Percentiles rank a stretch among this genome's conserved stretches.
These are phyloP conservation scores for Aspergillus affinis DNA, from an alignment of 495 filamentous ascomycete genomes.

Conservation along the genomic window DNA sequence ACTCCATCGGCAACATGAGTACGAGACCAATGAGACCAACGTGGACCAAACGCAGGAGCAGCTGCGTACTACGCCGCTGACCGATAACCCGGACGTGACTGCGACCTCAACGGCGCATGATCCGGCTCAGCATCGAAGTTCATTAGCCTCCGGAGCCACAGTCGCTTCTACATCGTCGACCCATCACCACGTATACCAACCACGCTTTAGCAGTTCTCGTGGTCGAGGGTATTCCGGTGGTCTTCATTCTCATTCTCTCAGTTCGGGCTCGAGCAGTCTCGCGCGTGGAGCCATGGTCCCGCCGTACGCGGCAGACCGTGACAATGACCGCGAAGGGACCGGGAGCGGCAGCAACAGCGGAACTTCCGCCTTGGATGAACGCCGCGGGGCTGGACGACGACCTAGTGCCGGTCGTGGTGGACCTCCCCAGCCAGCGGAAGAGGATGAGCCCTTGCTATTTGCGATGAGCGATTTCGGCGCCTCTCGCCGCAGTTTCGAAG, in stretches of 20 bases:
- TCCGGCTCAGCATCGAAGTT: conserved; percentile 35
- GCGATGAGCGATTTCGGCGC: conserved; percentile 81
- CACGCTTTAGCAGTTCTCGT: conserved; percentile 40
- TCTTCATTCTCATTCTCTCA: conserved; percentile 41
- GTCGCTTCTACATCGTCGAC: conserved; percentile 33
- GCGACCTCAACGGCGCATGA: conserved; percentile 43
- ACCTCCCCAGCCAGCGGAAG: conserved; percentile 45
- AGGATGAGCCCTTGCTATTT: conserved; percentile 83
- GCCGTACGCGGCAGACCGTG: conserved; percentile 37
- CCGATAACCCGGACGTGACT: conserved; percentile 37
- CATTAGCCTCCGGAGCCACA: conserved; percentile 36
- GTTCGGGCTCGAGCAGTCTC: conserved; percentile 46
- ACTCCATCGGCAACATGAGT: conserved; percentile 51
- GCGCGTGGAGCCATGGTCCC: conserved; percentile 38
- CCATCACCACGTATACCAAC: conserved; percentile 38
- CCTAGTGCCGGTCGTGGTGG: conserved; percentile 32
- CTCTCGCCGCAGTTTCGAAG: conserved; percentile 72
- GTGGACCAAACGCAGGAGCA: conserved; percentile 30
- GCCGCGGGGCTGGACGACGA: conserved; percentile 37
- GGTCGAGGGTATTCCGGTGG: conserved; percentile 44
- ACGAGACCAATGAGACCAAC: conserved; percentile 24
- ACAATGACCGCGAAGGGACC: conserved; percentile 49
- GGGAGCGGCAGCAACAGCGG: conserved; percentile 53
- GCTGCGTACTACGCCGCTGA: conserved; percentile 26
- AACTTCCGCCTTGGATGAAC: conserved; percentile 36